A percentile compares a stretch with the other conserved stretches of the same genome.
Conservation (phyloP, 176 grass and related monocot genomes). For the Avena sativa region DNA sequence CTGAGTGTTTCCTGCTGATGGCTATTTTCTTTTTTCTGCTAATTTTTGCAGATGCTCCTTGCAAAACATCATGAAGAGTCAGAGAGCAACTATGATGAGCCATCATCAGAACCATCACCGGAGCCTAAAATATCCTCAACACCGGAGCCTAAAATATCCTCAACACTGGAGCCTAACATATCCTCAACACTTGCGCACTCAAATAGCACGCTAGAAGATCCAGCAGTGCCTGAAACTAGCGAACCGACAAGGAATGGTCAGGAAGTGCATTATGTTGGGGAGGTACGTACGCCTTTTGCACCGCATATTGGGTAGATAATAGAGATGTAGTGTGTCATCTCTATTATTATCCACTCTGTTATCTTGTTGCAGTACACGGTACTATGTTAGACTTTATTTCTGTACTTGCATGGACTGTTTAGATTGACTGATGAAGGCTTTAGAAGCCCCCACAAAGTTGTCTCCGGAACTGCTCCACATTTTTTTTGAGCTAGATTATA, state of each 20-base stretch:
- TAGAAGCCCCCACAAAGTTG: neutral
- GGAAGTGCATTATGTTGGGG: conserved; percentile 71
- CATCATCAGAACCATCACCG: conserved; percentile 37
- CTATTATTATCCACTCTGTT: conserved; percentile 6
- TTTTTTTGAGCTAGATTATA: neutral
- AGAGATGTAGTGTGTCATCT: neutral
- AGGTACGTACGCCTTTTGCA: conserved; percentile 61
- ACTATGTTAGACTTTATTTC: conserved; percentile 28
- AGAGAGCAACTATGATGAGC: conserved; percentile 45
- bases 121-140: conserved; percentile 50
- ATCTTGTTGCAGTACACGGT: neutral
- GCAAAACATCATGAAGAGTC: conserved; percentile 68
- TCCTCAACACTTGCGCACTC: conserved; percentile 40
- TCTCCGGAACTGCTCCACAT: conserved; percentile 21
- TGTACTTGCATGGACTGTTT: conserved; percentile 16
- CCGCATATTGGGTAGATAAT: neutral
- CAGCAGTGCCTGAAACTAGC: conserved; percentile 53
- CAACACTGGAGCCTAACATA: conserved; percentile 49
- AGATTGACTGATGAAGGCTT: neutral
- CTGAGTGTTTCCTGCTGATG: conserved; percentile 18
- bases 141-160: conserved; percentile 45
- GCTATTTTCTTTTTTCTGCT: conserved; percentile 37
- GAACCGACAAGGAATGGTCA: conserved; percentile 61
- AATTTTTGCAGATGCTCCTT: conserved; percentile 65
- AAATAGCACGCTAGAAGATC: conserved; percentile 52